Evolutionary conservation across 2,329 filamentous ascomycete species (phyloP), one percentile per base, ranked within the genome.

Genomic region (Claviceps africana): DNA sequence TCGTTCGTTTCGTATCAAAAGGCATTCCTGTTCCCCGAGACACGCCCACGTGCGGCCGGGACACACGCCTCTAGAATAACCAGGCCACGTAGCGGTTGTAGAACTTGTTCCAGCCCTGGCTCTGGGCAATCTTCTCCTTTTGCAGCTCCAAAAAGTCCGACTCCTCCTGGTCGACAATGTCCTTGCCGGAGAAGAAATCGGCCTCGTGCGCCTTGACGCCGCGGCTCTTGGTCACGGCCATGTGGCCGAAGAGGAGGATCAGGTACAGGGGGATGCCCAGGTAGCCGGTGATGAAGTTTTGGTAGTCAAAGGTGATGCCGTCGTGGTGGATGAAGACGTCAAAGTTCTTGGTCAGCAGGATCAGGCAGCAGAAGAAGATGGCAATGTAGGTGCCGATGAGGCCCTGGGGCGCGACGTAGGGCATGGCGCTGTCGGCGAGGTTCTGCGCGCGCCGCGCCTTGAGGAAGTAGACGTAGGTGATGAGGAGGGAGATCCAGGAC

Each of bases 301-400:
- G 82, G 72, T 85, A 85, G 65, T 85, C 79, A 57, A 86, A 86
- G 49, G 72, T 71, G 51, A 73, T 74, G 53, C 65, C 59, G 59
- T 67, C 74, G 72, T 58, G 70, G 61, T 59, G 64, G 56, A 79
- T 72, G 66, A 93, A 93, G 54, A 85, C 82, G 52, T 78, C 74
- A 67, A 81, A 93, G 73, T 88, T 90, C 77, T 93, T 94, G 62
- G 87, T 91, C 50, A 94, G 63, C 1, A 84, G 78, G 55, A 93
- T 85, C 35, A 93, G 63, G 61, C 76, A 74, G 68, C 85, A 88
- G 69, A 88, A 82, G 61, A 73, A 70, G 2, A 93, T 73, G 0
- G 84, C 84, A 54, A 72, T 70, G 62, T 81, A 81, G 0, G 83
- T 88, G 11, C 87, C 88, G 55, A 65, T 77, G 39, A 81, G 68